Percentiles rank a stretch among this genome's conserved stretches.
Evolutionary conservation across 768 basidiomycete genomes (phyloP).

Genomic region (Podaxis sp.): DNA sequence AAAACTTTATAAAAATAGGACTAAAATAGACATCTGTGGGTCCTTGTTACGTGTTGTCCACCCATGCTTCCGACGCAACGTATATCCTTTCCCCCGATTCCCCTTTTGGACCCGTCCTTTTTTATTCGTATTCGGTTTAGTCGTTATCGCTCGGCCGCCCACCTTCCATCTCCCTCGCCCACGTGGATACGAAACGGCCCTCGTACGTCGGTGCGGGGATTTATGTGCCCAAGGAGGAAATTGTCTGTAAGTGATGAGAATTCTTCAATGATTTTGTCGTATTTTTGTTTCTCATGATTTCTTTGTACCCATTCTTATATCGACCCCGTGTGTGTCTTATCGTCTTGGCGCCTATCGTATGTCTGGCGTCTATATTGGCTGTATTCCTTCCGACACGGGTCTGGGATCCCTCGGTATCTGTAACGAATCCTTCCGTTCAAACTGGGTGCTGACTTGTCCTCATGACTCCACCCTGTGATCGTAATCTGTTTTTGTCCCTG

Average conservation of each 20-base stretch:
- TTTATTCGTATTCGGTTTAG: conserved; percentile 25
- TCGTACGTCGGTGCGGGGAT: conserved; percentile 41
- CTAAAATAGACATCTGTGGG: conserved; percentile 1
- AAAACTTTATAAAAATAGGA: neutral
- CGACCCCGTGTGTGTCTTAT: no score
- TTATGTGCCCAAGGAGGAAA: conserved; percentile 45
- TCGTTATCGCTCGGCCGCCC: conserved; percentile 69
- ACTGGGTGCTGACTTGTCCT: neutral
- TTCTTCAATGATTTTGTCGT: neutral
- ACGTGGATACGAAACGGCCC: conserved; percentile 61
- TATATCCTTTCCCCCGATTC: neutral
- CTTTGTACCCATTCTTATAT: neutral
- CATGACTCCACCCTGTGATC: neutral
- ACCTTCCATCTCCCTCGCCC: conserved; percentile 58
- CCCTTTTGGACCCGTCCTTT: neutral
- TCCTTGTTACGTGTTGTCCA: conserved; percentile 12
- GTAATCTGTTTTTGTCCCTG: neutral
- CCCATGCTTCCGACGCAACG: neutral
- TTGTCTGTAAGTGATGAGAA: conserved; percentile 37
- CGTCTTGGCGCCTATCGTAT: no score
- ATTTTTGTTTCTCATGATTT: neutral
- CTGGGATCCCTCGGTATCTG: neutral
- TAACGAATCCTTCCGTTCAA: neutral
- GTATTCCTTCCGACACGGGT: no score
- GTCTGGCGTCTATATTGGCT: no score